Evolutionary conservation across 805 yeast species (phyloP).

Genomic region (Barnettozyma vustinii): DNA sequence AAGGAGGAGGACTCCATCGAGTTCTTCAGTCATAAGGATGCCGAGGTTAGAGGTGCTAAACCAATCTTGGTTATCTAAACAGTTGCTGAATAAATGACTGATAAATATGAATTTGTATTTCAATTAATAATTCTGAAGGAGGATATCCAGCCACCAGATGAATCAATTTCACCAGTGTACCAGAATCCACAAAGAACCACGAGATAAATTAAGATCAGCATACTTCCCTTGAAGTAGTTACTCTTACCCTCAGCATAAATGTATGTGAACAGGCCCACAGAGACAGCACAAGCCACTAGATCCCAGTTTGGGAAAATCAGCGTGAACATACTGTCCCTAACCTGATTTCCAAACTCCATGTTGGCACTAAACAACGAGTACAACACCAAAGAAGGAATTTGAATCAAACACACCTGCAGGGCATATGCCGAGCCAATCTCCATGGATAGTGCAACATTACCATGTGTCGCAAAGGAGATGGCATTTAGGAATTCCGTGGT

Average conservation of each 20-base stretch:
- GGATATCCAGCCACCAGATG: slow-evolving; percentile 6
- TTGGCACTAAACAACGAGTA: slow-evolving; percentile 54
- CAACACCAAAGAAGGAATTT: slow-evolving; percentile 84
- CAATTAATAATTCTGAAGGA: not conserved
- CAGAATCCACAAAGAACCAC: slow-evolving; percentile 80
- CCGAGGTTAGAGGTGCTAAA: slow-evolving; percentile 23
- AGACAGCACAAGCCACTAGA: slow-evolving; percentile 72
- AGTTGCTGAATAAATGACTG: not conserved
- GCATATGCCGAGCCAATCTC: slow-evolving; percentile 98
- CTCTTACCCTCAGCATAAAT: slow-evolving; percentile 96
- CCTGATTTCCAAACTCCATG: slow-evolving; percentile 26
- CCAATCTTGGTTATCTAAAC: slow-evolving; percentile 24
- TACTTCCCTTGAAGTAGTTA: slow-evolving; percentile 92
- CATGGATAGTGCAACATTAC: slow-evolving; percentile 94
- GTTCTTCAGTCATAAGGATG: slow-evolving; percentile 54
- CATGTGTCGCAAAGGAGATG: slow-evolving; percentile 91
- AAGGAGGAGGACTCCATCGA: slow-evolving; percentile 72
- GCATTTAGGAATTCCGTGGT: slow-evolving; percentile 97
- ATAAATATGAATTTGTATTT: not conserved
- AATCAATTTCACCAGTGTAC: slow-evolving; percentile 37
- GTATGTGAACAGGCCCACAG: slow-evolving; percentile 87
- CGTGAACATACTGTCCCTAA: slow-evolving; percentile 54
- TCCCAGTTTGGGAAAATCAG: slow-evolving; percentile 96
- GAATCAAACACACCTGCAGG: slow-evolving; percentile 87
- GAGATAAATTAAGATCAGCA: slow-evolving; percentile 70